Evolutionary conservation across 208 protist species (phyloP).

Genomic region (Vickermania spadyakhi): DNA sequence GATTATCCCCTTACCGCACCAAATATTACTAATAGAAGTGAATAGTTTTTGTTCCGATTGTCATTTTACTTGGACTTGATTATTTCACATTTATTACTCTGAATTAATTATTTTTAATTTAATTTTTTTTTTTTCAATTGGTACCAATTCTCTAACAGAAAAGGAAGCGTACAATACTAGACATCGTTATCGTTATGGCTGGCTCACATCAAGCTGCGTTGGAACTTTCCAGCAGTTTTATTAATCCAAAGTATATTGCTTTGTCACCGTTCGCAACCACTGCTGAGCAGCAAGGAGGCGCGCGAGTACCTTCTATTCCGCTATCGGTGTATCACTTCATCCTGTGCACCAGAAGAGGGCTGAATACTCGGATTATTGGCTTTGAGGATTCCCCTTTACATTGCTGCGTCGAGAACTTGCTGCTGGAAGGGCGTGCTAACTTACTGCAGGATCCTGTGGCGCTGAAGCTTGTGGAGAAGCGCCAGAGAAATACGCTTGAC

Average conservation of each 20-base stretch:
- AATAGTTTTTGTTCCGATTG: too few relatives aligned
- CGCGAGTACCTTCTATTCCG: conserved; percentile 16
- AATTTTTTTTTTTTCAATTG: conserved; percentile 1
- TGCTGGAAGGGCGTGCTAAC: conserved; percentile 27
- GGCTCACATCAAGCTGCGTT: conserved; percentile 39
- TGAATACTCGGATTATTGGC: conserved; percentile 82
- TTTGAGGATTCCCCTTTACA: conserved; percentile 77
- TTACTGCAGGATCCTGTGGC: conserved; percentile 4
- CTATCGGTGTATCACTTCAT: conserved; percentile 50
- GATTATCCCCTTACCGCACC: too few relatives aligned
- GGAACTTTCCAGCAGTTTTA: conserved; percentile 57
- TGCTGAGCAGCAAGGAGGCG: conserved; percentile 22
- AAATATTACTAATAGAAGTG: too few relatives aligned
- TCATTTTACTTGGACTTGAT: too few relatives aligned
- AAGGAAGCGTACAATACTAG: too few relatives aligned
- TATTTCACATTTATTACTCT: too few relatives aligned
- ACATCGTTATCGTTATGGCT: not conserved
- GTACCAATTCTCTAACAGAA: too few relatives aligned
- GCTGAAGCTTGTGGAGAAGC: conserved; percentile 21
- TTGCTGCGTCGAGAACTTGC: conserved; percentile 65
- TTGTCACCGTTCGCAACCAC: conserved; percentile 44
- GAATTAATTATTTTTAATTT: not conserved
- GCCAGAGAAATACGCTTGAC: conserved; percentile 45
- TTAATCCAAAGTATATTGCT: conserved; percentile 64
- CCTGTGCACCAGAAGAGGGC: conserved; percentile 63